Evolutionary conservation across 495 filamentous ascomycete genomes (phyloP), one percentile per base, ranked within the genome.

Genomic region (Rusavskia elegans): DNA sequence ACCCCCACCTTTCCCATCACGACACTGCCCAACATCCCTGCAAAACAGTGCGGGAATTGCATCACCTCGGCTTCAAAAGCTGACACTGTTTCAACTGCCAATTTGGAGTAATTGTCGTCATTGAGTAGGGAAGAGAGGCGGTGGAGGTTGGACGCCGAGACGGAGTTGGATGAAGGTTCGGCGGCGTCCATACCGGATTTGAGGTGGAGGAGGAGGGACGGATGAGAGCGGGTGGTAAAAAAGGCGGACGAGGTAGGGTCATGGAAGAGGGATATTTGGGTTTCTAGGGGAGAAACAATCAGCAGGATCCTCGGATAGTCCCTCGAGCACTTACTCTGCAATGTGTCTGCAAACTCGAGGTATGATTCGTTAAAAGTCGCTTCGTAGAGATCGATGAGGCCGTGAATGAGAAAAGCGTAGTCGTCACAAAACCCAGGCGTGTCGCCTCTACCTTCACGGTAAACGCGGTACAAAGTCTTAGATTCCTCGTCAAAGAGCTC

Each of bases 111-210:
- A 5, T 62, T 62, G 1, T 79, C 67, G 50, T 89, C 81, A 19
- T 76, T 77, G 1, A 97, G 75, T 1, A 94, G 62, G 0, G 76
- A 71, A 32, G 79, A 78, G 17, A 98, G 74, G 3, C 88, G 80
- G 63, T 87, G 83, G 16, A 98, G 71, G 59, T 97, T 98, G 10
- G 76, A 78, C 0, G 88, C 86, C 23, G 82, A 81, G 17, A 88
- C 75, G 27, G 86, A 89, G 60, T 98, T 98, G 23, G 86, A 81
- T 1, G 85, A 90, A 1, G 92, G 93, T 49, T 88, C 84, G 16
- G 85, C 83, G 36, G 82, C 84, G 64, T 98, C 92, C 69, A 95
- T 94, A 48, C 87, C 92, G 51, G 86, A 85, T 68, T 98, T 98
- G 51, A 95, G 73, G 8, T 92, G 81, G 21, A 97, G 76, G 50